Evolutionary conservation across 2,329 filamentous ascomycete genomes (phyloP), one percentile per base, ranked within the genome.

Genomic region (Rutstroemia sydowiana): DNA sequence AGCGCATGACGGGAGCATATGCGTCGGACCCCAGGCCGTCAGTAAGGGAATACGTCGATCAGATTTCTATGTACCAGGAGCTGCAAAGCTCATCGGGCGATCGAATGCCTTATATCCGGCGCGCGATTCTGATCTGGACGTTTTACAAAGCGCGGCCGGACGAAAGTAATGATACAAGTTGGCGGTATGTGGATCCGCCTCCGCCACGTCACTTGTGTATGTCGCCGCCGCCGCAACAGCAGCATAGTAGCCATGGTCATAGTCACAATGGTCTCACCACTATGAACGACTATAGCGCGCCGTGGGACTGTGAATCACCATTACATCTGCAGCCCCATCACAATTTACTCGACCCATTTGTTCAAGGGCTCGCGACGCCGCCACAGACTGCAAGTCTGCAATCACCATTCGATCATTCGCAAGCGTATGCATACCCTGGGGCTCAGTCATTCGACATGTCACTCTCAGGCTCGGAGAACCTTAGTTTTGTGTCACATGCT

Each of bases 11-110:
- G 66, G 18, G 64, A 68, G 10, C 69, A 69, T 62, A 61, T 62
- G 5, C 61, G 54, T 14, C 65, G 66, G 20, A 75, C 28, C 4
- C 45, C 37, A 8, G 50, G 51, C 32, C 16, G 4, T 54, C 75
- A 1, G 75, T 76, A 57, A 76, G 77, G 61, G 77, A 82, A 40
- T 71, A 82, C 52, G 73, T 84, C 47, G 72, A 75, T 57, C 76
- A 77, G 64, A 79, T 84, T 42, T 78, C 78, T 63, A 84, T 84
- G 81, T 80, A 82, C 64, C 81, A 85, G 64, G 81, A 84, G 69
- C 73, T 84, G 32, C 82, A 76, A 74, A 83, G 78, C 3, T 68
- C 71, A 11, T 66, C 76, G 3, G 74, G 74, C 5, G 71, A 73
- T 52, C 69, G 59, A 34, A 43, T 46, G 70, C 59, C 60, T 4